These are phyloP conservation scores for Fusarium nisikadoi DNA, from an alignment of 2,329 filamentous ascomycete species.

Conservation along the genomic window DNA sequence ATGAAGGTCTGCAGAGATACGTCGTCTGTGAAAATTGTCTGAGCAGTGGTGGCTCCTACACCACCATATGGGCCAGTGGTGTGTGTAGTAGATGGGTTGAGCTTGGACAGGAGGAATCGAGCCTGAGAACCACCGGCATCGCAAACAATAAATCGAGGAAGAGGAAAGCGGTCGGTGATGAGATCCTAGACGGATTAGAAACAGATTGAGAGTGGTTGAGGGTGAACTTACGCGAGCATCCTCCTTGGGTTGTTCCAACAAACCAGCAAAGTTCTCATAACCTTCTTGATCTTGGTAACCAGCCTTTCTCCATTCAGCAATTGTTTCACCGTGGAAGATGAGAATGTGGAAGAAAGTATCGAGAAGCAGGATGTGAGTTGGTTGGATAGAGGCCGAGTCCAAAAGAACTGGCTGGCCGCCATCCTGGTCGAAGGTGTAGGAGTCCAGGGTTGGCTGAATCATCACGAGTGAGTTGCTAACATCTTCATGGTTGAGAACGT, in stretches of 20 bases:
- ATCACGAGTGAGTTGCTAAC: conserved; percentile 96
- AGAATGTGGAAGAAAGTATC: conserved; percentile 99
- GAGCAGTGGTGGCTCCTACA: conserved; percentile 83
- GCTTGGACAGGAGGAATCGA: conserved; percentile 94
- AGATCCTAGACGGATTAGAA: conserved; percentile 73
- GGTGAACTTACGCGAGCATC: conserved; percentile 81
- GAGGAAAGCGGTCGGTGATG: conserved; percentile 96
- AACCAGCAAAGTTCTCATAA: conserved; percentile 91
- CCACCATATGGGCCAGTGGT: conserved; percentile 93
- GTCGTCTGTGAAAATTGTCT: conserved; percentile 99
- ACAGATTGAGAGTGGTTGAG: background rate
- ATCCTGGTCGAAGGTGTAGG: conserved; percentile 96
- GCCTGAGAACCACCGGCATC: conserved; percentile 98
- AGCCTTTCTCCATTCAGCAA: conserved; percentile 97
- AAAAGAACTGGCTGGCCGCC: conserved; percentile 92
- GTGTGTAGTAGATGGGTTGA: conserved; percentile 97
- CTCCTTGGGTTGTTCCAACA: conserved; percentile 94
- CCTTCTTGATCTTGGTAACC: conserved; percentile 98
- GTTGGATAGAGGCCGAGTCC: conserved; percentile 95
- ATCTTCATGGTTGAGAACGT: conserved; percentile 97
- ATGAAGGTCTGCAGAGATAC: conserved; percentile 98
- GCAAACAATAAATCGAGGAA: conserved; percentile 97
- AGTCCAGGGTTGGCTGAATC: conserved; percentile 98
- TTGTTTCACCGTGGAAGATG: conserved; percentile 98
- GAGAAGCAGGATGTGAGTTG: conserved; percentile 90